Percentiles rank a stretch among this genome's conserved stretches.
Conservation (phyloP, 352 stramenopile genomes). For the Phytopythium chamaehyphon region DNA sequence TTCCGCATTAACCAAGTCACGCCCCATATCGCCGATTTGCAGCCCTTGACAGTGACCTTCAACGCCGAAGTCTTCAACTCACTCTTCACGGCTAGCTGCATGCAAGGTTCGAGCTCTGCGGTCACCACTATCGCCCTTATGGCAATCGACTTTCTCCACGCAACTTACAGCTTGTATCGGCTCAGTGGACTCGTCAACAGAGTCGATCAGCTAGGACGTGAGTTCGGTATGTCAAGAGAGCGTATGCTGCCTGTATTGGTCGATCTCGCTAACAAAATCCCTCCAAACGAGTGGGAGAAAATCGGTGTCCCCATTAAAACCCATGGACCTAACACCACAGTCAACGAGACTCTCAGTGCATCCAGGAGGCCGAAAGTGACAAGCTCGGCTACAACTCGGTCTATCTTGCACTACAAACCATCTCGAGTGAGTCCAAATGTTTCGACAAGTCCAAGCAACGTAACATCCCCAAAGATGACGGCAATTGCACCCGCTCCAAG, state of each 20-base stretch:
- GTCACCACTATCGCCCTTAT: conserved; percentile 16
- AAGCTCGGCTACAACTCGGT: background rate
- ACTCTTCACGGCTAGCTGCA: conserved; percentile 20
- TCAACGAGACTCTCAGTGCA: background rate
- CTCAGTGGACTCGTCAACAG: background rate
- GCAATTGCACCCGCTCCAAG: no score
- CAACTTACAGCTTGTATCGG: background rate
- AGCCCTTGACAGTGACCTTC: conserved; percentile 11
- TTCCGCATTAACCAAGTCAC: conserved; percentile 20
- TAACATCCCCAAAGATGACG: no score
- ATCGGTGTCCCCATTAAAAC: background rate
- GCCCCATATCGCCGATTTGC: conserved; percentile 1
- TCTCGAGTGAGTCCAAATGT: no score
- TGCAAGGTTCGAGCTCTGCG: conserved; percentile 15
- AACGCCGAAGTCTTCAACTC: conserved; percentile 24
- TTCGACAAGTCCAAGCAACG: no score
- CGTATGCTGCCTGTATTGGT: background rate
- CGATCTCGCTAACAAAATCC: background rate
- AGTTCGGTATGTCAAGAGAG: background rate
- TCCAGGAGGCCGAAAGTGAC: background rate
- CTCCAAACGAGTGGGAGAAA: background rate
- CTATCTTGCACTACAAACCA: conserved; percentile 1
- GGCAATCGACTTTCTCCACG: conserved; percentile 13
- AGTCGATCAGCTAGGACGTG: background rate
- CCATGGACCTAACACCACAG: background rate